Conservation (phyloP, 352 stramenopile genomes). For the Vaucheria bursata region DNA sequence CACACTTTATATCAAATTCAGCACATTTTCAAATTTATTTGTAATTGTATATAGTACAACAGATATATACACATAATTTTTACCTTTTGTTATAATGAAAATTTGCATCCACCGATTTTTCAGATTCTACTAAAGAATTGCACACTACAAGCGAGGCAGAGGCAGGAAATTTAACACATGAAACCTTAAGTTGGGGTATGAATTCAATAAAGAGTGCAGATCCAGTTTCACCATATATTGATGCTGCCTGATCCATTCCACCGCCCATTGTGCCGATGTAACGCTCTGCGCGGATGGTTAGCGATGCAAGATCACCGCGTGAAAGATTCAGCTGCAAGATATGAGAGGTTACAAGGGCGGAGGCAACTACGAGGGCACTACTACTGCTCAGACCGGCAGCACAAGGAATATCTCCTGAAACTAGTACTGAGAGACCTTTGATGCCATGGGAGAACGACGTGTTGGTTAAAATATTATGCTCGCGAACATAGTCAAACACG, state of each 20-base stretch:
- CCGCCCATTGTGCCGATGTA: constrained; percentile 64
- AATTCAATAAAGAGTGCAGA: constrained; percentile 62
- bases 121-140: constrained; percentile 59
- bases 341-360: constrained; percentile 52
- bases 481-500: background rate
- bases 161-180: constrained; percentile 47
- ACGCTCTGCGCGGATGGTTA: constrained; percentile 57
- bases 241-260: constrained; percentile 69
- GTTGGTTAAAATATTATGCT: background rate
- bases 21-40: no score
- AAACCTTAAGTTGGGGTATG: constrained; percentile 41
- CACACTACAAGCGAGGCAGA: constrained; percentile 61
- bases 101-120: constrained; percentile 64
- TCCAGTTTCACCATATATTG: constrained; percentile 54
- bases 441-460: background rate
- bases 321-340: constrained; percentile 41
- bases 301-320: constrained; percentile 54
- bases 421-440: constrained; percentile 48
- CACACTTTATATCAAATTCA: no score
- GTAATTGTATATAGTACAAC: no score
- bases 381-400: constrained; percentile 61
- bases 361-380: constrained; percentile 65
- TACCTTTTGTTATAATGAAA: constrained; percentile 67
- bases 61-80: no score
- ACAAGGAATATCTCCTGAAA: constrained; percentile 61